Conservation (phyloP, 1,284 basidiomycete species). For the Trametes polyzona region DNA sequence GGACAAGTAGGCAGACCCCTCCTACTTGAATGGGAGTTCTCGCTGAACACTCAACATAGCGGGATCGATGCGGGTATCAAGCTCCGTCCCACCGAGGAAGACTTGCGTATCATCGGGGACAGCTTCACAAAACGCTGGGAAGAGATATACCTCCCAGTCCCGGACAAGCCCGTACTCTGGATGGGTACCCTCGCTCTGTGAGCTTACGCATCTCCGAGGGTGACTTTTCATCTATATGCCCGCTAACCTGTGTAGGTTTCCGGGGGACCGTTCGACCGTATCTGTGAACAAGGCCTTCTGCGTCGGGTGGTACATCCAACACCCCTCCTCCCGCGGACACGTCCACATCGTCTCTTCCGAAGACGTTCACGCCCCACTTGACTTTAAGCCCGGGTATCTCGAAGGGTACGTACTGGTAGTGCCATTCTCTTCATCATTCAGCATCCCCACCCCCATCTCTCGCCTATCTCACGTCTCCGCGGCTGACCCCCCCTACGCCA, state of each 20-base stretch:
- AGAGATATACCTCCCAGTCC: conserved; percentile 44
- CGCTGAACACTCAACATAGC: conserved; percentile 31
- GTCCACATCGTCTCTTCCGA: conserved; percentile 27
- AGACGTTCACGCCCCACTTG: conserved; percentile 22
- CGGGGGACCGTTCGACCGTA: conserved; percentile 31
- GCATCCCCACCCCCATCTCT: neutral
- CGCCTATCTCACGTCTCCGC: too few species aligned
- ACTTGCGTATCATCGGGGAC: conserved; percentile 48
- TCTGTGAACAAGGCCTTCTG: conserved; percentile 39
- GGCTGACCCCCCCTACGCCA: neutral
- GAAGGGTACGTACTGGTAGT: conserved; percentile 24
- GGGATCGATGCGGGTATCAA: conserved; percentile 51
- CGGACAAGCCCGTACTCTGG: conserved; percentile 53
- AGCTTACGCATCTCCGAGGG: conserved; percentile 29
- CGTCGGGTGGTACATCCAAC: conserved; percentile 36
- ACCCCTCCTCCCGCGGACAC: conserved; percentile 23
- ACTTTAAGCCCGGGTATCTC: conserved; percentile 30
- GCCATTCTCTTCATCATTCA: neutral
- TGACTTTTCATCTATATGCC: neutral
- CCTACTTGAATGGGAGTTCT: neutral
- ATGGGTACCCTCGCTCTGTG: conserved; percentile 36
- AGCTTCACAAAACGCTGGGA: conserved; percentile 49
- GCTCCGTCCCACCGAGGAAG: conserved; percentile 47
- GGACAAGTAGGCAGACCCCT: conserved; percentile 45
- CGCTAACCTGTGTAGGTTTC: conserved; percentile 24